Base-by-base conservation (phyloP, 1,284 basidiomycete genomes). In the Pascua sp. region DNA sequence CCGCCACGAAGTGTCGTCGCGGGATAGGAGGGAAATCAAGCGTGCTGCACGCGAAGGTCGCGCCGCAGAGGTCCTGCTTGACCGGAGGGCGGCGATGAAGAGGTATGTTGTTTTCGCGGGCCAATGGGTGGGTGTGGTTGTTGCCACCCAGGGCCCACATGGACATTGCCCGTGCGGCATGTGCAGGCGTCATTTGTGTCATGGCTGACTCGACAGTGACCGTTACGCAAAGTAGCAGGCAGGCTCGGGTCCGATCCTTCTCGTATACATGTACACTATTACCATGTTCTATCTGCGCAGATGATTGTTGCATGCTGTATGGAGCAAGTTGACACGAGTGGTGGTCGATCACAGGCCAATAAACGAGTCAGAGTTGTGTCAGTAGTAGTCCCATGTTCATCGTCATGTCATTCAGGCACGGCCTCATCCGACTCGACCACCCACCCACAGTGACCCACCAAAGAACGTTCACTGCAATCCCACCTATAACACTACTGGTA, bases 1-100 rank as follows among this genome's bases (percentile, higher is more conserved):
- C 10, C 80, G 86, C 55, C 84, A 84, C 15, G 79, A 93, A 12
- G 82, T 87, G 41, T 71, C 71, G 5, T 60, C 65, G 8, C 60
- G 57, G n/a, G 76, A 77, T 53, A 88, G 91, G 2, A 71, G 68
- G 2, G 85, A 84, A 83, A 81, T 97, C 53, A 92, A 91, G 75
- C 84, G 83, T 57, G 92, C 92, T 12, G 82, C 83, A 61, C 89
- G 92, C 74, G 91, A 96, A 63, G 94, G 94, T 3, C 83, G 88
- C 40, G 73, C 96, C 15, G 86, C 90, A 1, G 93, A 97, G 75
- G 89, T 89, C 4, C 78, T 97, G 78, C 81, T 97, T 47, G 91
- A 97, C 69, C 84, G 92, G 36, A 82, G 93, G 56, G 81, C 89
- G 8, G 95, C 95, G 72, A 81, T 96, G 59, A 97, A 97, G 79